A percentile compares a stretch with the other conserved stretches of the same genome.
These are phyloP conservation scores for Adansonia digitata DNA, from an alignment of 345 rosid genomes.

Conservation along the genomic window DNA sequence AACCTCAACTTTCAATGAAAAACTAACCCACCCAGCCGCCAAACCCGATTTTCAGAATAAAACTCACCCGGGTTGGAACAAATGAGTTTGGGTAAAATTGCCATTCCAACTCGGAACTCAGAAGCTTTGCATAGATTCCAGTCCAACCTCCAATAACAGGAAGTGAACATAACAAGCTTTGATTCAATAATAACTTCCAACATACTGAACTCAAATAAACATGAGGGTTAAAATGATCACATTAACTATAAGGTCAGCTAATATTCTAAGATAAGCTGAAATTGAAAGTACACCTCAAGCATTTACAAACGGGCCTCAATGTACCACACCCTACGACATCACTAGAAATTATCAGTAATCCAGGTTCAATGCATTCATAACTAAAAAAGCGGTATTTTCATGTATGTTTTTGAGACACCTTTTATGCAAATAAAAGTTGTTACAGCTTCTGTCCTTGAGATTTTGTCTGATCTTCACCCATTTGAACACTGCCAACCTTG, in stretches of 20 bases:
- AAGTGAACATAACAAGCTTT: no score
- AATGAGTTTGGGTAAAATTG: no score
- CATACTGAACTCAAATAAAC: background rate
- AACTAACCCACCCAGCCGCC: no score
- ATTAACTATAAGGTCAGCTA: background rate
- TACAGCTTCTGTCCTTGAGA: conserved; percentile 68
- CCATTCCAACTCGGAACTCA: background rate
- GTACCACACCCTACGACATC: background rate
- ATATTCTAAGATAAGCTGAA: background rate
- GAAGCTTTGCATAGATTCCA: background rate
- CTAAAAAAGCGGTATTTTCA: background rate
- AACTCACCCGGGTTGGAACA: no score
- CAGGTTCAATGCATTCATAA: background rate
- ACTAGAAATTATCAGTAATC: background rate
- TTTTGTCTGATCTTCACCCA: conserved; percentile 49
- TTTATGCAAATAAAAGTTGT: conserved; percentile 61
- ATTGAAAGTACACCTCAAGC: background rate
- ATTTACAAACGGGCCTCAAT: background rate
- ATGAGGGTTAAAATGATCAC: background rate
- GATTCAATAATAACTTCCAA: background rate
- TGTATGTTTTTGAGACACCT: conserved; percentile 28
- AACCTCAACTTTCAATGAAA: no score
- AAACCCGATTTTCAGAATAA: no score
- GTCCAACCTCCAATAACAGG: background rate
- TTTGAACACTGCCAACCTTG: conserved; percentile 37